Conservation (phyloP, 441 rosid species). For the Gossypium gossypioides region DNA sequence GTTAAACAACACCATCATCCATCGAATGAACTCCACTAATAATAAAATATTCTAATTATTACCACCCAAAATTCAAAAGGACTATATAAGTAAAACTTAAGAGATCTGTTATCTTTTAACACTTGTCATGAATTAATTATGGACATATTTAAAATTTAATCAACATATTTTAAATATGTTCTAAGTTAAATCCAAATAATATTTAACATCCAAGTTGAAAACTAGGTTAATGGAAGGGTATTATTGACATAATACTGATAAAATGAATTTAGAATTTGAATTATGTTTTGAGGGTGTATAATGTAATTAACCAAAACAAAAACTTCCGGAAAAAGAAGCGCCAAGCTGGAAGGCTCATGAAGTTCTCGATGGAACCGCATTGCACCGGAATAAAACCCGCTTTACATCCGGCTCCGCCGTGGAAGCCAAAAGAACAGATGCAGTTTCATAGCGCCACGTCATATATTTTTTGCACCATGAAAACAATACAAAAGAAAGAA, state of each 20-base stretch:
- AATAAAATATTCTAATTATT: neutral
- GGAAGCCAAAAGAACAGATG: neutral
- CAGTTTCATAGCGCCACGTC: slow-evolving; percentile 44
- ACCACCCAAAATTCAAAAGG: too few species aligned
- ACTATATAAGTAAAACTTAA: too few species aligned
- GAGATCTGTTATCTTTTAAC: too few species aligned
- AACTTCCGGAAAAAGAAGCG: neutral
- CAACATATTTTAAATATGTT: too few species aligned
- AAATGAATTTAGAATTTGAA: too few species aligned
- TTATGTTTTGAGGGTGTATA: too few species aligned
- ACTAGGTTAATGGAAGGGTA: too few species aligned
- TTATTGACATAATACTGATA: too few species aligned
- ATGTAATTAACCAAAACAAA: neutral
- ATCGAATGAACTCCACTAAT: neutral
- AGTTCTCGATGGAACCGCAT: neutral
- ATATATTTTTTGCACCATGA: slow-evolving; percentile 12
- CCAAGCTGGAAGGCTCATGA: neutral
- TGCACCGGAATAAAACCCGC: neutral
- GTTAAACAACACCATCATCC: neutral
- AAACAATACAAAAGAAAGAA: neutral
- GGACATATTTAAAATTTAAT: too few species aligned
- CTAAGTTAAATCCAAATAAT: too few species aligned
- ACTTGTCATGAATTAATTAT: too few species aligned
- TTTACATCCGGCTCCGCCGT: neutral
- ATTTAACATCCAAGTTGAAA: too few species aligned